Base-by-base conservation (phyloP, 495 filamentous ascomycete genomes). In the Talaromyces adpressus region DNA sequence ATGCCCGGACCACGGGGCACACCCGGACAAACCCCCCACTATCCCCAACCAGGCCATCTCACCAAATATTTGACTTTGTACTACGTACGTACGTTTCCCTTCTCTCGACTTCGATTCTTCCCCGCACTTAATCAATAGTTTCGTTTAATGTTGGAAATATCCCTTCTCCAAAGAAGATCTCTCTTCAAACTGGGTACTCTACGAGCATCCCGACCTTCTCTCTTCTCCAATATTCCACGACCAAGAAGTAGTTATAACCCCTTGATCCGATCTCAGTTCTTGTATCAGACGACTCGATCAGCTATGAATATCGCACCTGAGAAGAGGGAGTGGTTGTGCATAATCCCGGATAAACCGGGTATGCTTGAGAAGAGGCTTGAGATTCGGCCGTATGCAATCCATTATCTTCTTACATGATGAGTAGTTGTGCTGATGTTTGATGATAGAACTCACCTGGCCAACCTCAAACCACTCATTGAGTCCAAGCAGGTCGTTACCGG, bases 301-400 rank as follows among this genome's bases (percentile, higher is more conserved):
- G 72, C 56, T 12, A 76, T 74, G 70, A 65, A 77, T 27, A 74
- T 75, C 57, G 58, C 68, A 11, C 70, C 76, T 61, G 71, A 72
- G 4, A 87, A 88, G 75, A 78, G 82, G 62, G 92, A 98, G 75
- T 98, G 89, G 86, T 82, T 98, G 9, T 88, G 92, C 67, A 87
- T 97, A 61, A 66, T 93, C 16, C 93, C 92, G 16, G 93, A 98
- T 75, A 82, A 87, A 65, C 81, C 81, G 0, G 88, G 84, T 4
- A 81, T 75, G n/a, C 72, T 88, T 67, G 77, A 81, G 57, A 89
- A 89, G 78, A 74, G 93, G 34, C 71, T 95, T 41, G 83, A 87
- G 68, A 85, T 91, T 57, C 81, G 93, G 58, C 76, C 81, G 90
- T 94, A 73, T 72, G 89, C 78, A 41, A 22, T 57, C 16, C 30